Evolutionary conservation across 805 yeast genomes (phyloP).

Genomic region (Metschnikowia matae): DNA sequence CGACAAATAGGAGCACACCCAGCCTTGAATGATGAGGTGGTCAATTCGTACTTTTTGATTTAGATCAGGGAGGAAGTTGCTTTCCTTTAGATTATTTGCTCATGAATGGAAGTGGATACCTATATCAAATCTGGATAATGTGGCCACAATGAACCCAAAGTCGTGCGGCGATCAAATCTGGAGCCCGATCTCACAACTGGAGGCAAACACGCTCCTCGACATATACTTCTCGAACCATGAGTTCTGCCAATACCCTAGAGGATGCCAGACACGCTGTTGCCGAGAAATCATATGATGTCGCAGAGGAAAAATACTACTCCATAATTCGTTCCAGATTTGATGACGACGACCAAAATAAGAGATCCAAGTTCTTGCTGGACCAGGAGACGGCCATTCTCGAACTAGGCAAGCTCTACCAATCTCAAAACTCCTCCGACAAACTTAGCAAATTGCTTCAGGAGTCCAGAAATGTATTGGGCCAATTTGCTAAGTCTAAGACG

Average conservation of each 20-base stretch:
- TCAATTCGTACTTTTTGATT: neutral
- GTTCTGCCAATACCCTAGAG: slow-evolving; percentile 34
- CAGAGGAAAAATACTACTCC: slow-evolving; percentile 57
- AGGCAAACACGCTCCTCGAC: slow-evolving; percentile 1
- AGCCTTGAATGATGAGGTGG: neutral
- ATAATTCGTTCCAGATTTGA: slow-evolving; percentile 33
- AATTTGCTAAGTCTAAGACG: slow-evolving; percentile 88
- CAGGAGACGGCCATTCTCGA: slow-evolving; percentile 69
- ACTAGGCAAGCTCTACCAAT: slow-evolving; percentile 68
- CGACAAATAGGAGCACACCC: neutral
- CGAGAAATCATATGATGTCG: slow-evolving; percentile 46
- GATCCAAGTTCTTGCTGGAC: slow-evolving; percentile 29
- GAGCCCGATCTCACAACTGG: slow-evolving; percentile 1
- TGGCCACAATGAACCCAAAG: neutral
- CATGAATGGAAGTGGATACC: neutral
- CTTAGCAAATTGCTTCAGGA: slow-evolving; percentile 60
- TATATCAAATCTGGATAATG: neutral
- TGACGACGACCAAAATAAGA: slow-evolving; percentile 21
- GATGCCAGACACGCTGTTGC: slow-evolving; percentile 60
- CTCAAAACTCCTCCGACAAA: slow-evolving; percentile 43
- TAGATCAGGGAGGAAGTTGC: neutral
- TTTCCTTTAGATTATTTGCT: neutral
- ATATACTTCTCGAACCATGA: slow-evolving; percentile 13
- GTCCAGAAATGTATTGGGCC: slow-evolving; percentile 67
- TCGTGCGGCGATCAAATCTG: slow-evolving; percentile 2